phyloP scores from a whole-genome alignment of 805 yeast genomes.

The Candida manassasensis region DNA sequence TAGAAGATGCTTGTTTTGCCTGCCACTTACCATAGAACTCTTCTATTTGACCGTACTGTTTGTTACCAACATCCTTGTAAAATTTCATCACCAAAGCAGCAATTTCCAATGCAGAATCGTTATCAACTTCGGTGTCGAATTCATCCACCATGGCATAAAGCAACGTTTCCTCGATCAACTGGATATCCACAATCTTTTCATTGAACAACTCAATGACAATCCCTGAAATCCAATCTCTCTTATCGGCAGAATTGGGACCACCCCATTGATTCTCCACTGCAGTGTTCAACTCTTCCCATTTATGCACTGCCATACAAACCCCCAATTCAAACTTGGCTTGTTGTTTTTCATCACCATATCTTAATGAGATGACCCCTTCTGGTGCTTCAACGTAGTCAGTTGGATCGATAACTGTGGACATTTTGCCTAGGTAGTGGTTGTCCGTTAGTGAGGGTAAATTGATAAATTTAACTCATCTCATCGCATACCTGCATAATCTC shows the following conservation, averaged over 20 bases:
- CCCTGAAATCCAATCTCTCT: slow-evolving; percentile 93
- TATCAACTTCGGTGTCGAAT: slow-evolving; percentile 84
- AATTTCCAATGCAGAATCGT: slow-evolving; percentile 75
- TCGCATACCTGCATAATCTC: slow-evolving; percentile 4
- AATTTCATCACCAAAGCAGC: slow-evolving; percentile 62
- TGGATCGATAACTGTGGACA: slow-evolving; percentile 33
- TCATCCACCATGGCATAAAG: slow-evolving; percentile 92
- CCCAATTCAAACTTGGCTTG: slow-evolving; percentile 91
- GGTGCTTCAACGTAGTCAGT: slow-evolving; percentile 53
- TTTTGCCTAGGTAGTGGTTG: slow-evolving; percentile 4
- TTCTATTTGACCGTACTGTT: slow-evolving; percentile 54
- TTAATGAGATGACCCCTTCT: slow-evolving; percentile 33
- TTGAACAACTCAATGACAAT: slow-evolving; percentile 74
- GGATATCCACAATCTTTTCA: slow-evolving; percentile 65
- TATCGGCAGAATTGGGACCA: slow-evolving; percentile 84
- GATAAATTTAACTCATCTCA: background rate
- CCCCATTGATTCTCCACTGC: slow-evolving; percentile 97
- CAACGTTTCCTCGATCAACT: slow-evolving; percentile 77
- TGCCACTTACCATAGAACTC: slow-evolving; percentile 55
- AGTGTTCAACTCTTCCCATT: slow-evolving; percentile 82
- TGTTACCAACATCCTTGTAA: slow-evolving; percentile 58
- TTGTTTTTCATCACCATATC: slow-evolving; percentile 54
- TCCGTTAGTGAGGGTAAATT: background rate
- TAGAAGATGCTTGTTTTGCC: slow-evolving; percentile 37
- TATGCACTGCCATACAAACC: slow-evolving; percentile 82